Percentiles rank a stretch among this genome's conserved stretches.
phyloP scores from a whole-genome alignment of 129 eudicot genomes.

The Artemisia annua region DNA sequence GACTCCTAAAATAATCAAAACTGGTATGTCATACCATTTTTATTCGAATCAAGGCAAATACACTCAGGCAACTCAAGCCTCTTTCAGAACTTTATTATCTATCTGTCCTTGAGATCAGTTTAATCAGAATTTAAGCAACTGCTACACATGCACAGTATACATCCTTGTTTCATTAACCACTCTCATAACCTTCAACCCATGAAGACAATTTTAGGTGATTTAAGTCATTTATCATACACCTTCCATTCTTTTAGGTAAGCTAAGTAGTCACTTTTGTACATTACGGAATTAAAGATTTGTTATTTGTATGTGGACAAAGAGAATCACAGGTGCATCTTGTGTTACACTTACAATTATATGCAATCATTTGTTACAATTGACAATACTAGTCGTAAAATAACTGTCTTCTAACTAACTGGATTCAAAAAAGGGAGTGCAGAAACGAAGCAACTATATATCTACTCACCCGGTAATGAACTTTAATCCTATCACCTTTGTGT shows the following conservation, averaged over 20 bases:
- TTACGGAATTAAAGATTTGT: not conserved
- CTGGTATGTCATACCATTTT: not conserved
- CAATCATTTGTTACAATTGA: not conserved
- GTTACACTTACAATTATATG: not conserved
- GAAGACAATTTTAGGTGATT: not conserved
- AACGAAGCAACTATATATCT: slow-evolving; percentile 19
- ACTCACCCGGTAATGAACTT: slow-evolving; percentile 96
- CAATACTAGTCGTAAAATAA: not conserved
- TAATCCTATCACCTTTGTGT: slow-evolving; percentile 85
- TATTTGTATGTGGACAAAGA: not conserved
- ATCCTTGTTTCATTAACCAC: slow-evolving; percentile 7
- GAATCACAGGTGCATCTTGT: slow-evolving; percentile 8
- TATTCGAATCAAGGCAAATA: not conserved
- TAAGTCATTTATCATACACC: not conserved
- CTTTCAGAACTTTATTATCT: not conserved
- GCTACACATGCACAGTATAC: not conserved
- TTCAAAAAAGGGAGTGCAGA: not conserved
- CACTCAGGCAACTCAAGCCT: not conserved
- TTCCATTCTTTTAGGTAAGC: not conserved
- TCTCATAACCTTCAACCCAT: slow-evolving; percentile 15
- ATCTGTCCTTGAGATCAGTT: not conserved
- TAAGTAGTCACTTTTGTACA: not conserved
- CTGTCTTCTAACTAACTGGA: not conserved
- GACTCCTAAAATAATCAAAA: not conserved
- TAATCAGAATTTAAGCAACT: slow-evolving; percentile 7